Conservation (phyloP, 768 basidiomycete species). For the Agrocybe chaxingu region DNA sequence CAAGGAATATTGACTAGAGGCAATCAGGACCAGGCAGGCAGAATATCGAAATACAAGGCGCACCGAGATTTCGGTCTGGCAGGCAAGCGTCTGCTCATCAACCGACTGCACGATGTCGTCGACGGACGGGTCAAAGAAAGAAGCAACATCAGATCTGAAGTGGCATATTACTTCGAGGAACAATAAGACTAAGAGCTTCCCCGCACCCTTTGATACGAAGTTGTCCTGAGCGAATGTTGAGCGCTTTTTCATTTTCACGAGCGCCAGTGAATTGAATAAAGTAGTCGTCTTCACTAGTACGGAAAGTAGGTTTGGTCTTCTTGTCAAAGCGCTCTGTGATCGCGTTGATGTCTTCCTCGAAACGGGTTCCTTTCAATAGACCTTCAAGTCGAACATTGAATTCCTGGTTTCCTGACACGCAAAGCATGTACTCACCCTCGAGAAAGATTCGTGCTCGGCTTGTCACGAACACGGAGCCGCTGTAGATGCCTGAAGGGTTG, state of each 20-base stretch:
- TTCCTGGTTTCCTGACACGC: neutral
- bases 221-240: slow-evolving; percentile 37
- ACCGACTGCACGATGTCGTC: slow-evolving; percentile 33
- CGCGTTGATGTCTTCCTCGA: slow-evolving; percentile 30
- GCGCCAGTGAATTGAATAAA: slow-evolving; percentile 39
- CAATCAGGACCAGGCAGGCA: neutral
- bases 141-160: slow-evolving; percentile 26
- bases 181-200: neutral
- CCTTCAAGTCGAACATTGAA: slow-evolving; percentile 17
- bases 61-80: slow-evolving; percentile 27
- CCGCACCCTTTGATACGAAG: slow-evolving; percentile 32
- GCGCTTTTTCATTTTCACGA: slow-evolving; percentile 31
- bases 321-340: slow-evolving; percentile 40
- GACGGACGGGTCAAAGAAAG: slow-evolving; percentile 43
- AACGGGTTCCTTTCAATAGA: slow-evolving; percentile 33
- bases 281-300: slow-evolving; percentile 25
- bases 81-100: slow-evolving; percentile 23
- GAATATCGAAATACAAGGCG: neutral
- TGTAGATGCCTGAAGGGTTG: slow-evolving; percentile 29
- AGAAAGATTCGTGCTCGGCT: slow-evolving; percentile 31
- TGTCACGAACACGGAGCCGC: slow-evolving; percentile 43
- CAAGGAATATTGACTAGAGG: slow-evolving; percentile 41
- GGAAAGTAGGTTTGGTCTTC: slow-evolving; percentile 38
- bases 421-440: slow-evolving; percentile 23
- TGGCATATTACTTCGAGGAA: neutral